These are phyloP conservation scores for Trametes maxima DNA, from an alignment of 768 basidiomycete genomes.

Conservation along the genomic window DNA sequence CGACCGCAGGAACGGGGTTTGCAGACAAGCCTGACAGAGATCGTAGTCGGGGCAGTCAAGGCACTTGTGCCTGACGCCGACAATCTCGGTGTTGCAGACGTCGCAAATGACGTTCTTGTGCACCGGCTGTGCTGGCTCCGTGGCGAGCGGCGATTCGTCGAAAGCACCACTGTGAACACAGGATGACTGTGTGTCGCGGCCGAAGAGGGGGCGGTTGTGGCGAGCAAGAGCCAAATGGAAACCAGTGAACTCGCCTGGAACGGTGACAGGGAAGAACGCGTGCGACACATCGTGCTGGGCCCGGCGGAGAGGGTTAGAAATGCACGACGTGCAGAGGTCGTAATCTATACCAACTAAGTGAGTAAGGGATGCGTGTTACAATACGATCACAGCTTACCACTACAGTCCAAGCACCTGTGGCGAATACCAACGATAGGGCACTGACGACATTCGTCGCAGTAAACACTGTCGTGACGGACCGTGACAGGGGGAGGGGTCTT, in stretches of 20 bases:
- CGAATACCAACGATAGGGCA: slow-evolving; percentile 60
- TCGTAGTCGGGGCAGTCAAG: slow-evolving; percentile 60
- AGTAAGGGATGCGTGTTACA: not conserved
- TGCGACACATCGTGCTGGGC: slow-evolving; percentile 21
- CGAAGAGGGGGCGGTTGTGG: slow-evolving; percentile 10
- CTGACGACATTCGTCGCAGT: slow-evolving; percentile 60
- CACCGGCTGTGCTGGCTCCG: slow-evolving; percentile 16
- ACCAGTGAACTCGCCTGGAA: not conserved
- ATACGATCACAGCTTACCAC: slow-evolving; percentile 29
- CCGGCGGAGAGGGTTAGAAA: slow-evolving; percentile 15
- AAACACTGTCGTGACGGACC: not conserved
- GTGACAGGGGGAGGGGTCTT: not conserved
- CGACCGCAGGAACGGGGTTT: slow-evolving; percentile 14
- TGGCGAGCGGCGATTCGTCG: not conserved
- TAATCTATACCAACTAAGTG: slow-evolving; percentile 15
- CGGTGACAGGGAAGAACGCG: slow-evolving; percentile 26
- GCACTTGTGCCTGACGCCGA: slow-evolving; percentile 79
- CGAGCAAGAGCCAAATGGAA: slow-evolving; percentile 5
- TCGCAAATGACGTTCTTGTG: slow-evolving; percentile 71
- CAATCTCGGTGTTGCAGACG: slow-evolving; percentile 54
- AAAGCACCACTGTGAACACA: not conserved
- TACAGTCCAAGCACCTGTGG: slow-evolving; percentile 80
- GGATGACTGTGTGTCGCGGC: not conserved
- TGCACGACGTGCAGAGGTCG: slow-evolving; percentile 27
- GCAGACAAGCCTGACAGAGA: slow-evolving; percentile 26